These are phyloP conservation scores for Hortaea werneckii DNA, from an alignment of 2,329 filamentous ascomycete genomes.

Conservation along the genomic window DNA sequence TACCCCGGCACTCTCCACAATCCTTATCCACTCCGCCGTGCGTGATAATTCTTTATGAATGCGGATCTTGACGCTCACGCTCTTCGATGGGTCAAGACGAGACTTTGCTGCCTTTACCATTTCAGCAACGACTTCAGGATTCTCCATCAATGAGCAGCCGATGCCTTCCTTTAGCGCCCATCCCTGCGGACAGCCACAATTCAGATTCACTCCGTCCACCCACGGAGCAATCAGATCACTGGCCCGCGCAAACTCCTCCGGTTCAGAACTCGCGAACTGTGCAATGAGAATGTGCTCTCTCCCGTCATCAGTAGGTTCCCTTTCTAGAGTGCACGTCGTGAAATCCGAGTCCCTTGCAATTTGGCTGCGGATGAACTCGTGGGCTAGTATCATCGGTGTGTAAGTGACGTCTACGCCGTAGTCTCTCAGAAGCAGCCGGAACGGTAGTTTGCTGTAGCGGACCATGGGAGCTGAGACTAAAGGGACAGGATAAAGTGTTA, in stretches of 20 bases:
- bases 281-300: conserved; percentile 43
- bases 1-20: conserved; percentile 50
- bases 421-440: conserved; percentile 55
- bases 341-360: conserved; percentile 49
- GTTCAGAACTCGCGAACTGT: conserved; percentile 56
- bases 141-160: conserved; percentile 59
- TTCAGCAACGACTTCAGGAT: conserved; percentile 52
- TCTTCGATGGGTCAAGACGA: conserved; percentile 40
- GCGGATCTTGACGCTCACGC: conserved; percentile 61
- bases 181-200: conserved; percentile 63
- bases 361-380: conserved; percentile 23
- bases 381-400: conserved; percentile 53
- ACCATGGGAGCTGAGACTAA: conserved; percentile 58
- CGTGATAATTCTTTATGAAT: conserved; percentile 52
- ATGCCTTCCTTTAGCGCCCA: conserved; percentile 61
- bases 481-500: not conserved
- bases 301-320: conserved; percentile 24
- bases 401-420: conserved; percentile 59
- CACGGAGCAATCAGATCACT: conserved; percentile 52
- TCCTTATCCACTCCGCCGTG: conserved; percentile 52
- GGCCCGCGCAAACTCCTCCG: conserved; percentile 53
- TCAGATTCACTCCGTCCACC: conserved; percentile 57
- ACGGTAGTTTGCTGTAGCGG: conserved; percentile 49
- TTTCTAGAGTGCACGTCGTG: conserved; percentile 42
- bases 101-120: conserved; percentile 52